These are phyloP conservation scores for Botrytis fabae DNA, from an alignment of 2,329 filamentous ascomycete species.

Conservation along the genomic window DNA sequence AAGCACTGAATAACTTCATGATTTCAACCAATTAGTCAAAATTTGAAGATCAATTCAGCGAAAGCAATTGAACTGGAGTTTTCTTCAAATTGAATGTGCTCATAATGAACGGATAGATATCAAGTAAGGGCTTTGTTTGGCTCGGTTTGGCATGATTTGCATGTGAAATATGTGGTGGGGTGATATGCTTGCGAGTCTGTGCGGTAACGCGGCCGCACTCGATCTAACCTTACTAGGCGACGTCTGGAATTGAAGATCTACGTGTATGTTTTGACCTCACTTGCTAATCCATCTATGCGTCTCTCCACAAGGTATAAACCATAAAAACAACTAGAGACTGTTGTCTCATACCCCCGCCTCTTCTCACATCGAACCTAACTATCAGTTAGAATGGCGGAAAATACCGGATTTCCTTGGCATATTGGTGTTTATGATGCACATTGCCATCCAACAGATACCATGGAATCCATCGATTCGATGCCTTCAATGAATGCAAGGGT, in stretches of 20 bases:
- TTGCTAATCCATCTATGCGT: not conserved
- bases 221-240: not conserved
- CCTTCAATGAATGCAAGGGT: constrained; percentile 63
- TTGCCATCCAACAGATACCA: constrained; percentile 81
- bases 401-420: constrained; percentile 62
- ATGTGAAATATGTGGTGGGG: constrained; percentile 16
- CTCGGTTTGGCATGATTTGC: not conserved
- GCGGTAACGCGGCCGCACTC: constrained; percentile 13
- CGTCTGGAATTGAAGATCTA: not conserved
- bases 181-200: not conserved
- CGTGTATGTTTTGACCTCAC: constrained; percentile 11
- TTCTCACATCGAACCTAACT: not conserved
- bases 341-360: not conserved
- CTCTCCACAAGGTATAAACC: not conserved
- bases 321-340: not conserved
- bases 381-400: not conserved
- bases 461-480: constrained; percentile 60
- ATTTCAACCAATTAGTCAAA: constrained; percentile 10
- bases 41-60: not conserved
- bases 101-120: not conserved
- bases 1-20: constrained; percentile 56
- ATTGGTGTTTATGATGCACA: constrained; percentile 74
- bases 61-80: not conserved
- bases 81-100: not conserved
- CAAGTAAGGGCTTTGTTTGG: constrained; percentile 11